phyloP scores from a whole-genome alignment of 1,139 yeast genomes.

The Candida neerlandica region DNA sequence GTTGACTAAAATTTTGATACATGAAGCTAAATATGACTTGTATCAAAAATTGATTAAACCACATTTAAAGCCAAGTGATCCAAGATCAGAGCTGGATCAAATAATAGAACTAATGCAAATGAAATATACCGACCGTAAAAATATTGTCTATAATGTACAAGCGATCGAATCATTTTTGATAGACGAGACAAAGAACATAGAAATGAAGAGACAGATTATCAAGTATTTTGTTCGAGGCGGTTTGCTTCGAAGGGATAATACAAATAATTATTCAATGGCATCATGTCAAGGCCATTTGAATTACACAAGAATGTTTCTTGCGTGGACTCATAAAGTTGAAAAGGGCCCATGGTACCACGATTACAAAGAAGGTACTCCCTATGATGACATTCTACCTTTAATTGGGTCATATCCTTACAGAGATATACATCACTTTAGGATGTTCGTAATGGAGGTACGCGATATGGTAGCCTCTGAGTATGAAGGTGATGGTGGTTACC shows the following conservation, averaged over 20 bases:
- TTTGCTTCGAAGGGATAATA: not conserved
- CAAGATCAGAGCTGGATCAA: constrained; percentile 1
- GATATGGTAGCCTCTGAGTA: constrained; percentile 6
- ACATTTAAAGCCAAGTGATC: not conserved
- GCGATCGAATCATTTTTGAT: not conserved
- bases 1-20: constrained; percentile 5
- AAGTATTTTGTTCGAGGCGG: not conserved
- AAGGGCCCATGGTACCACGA: constrained; percentile 10
- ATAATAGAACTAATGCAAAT: constrained; percentile 3
- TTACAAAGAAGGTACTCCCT: constrained; percentile 1
- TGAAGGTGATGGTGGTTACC: not conserved
- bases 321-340: constrained; percentile 11
- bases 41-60: constrained; percentile 11
- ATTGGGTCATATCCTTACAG: constrained; percentile 10
- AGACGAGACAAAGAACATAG: not conserved
- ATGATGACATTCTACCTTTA: constrained; percentile 9
- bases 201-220: constrained; percentile 6
- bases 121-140: not conserved
- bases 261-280: not conserved
- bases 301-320: constrained; percentile 7
- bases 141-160: not conserved
- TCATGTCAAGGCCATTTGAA: not conserved
- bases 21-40: constrained; percentile 7
- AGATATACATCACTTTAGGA: not conserved
- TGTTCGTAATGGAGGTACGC: constrained; percentile 3